Percentiles rank a stretch among this genome's conserved stretches.
These are phyloP conservation scores for Silene coronaria DNA, from an alignment of 179 eudicot species.

Conservation along the genomic window DNA sequence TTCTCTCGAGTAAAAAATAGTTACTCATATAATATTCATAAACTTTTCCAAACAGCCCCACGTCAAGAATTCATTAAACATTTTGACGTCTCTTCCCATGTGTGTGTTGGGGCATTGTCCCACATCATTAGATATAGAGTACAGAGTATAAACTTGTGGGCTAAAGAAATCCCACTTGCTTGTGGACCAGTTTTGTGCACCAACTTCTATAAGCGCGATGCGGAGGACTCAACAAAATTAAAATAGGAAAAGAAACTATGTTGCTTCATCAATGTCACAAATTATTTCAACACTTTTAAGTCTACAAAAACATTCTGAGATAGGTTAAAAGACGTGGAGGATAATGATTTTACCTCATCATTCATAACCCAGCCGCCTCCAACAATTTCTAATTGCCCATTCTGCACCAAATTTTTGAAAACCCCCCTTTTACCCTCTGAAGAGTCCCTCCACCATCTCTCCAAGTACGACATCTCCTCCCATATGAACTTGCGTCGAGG, in stretches of 20 bases:
- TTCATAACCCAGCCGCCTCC: conserved; percentile 99
- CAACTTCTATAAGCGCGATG: too few species aligned
- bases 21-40: not conserved
- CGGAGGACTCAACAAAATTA: not conserved
- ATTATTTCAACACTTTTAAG: not conserved
- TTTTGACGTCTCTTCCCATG: too few species aligned
- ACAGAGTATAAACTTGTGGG: too few species aligned
- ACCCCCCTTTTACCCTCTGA: conserved; percentile 56
- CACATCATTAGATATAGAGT: too few species aligned
- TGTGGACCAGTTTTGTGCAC: too few species aligned
- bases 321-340: not conserved
- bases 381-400: conserved; percentile 92
- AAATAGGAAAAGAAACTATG: not conserved
- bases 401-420: conserved; percentile 56
- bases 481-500: conserved; percentile 85
- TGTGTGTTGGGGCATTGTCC: too few species aligned
- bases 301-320: conserved; percentile 2
- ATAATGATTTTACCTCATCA: conserved; percentile 65
- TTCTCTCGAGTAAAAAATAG: not conserved
- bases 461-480: conserved; percentile 99
- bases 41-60: not conserved
- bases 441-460: conserved; percentile 99
- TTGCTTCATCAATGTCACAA: not conserved
- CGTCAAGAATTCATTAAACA: not conserved
- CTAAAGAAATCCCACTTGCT: too few species aligned